phyloP scores from a whole-genome alignment of 495 filamentous ascomycete species.

The Penicillium salamii region DNA sequence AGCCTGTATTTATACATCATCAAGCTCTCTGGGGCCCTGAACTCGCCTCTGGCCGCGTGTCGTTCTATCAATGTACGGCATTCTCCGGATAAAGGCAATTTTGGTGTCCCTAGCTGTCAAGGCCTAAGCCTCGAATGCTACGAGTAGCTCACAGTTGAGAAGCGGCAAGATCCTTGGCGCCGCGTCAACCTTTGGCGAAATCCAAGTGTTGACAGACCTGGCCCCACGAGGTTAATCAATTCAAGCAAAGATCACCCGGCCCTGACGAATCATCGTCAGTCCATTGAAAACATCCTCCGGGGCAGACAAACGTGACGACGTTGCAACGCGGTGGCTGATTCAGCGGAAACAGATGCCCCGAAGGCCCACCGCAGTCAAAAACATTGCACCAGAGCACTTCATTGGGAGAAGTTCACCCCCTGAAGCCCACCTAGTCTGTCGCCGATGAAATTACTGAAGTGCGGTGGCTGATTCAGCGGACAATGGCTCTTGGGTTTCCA shows the following conservation, averaged over 20 bases:
- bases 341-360: background rate
- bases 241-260: slow-evolving; percentile 9
- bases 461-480: background rate
- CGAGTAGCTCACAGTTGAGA: background rate
- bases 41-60: background rate
- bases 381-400: background rate
- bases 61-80: background rate
- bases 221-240: slow-evolving; percentile 22
- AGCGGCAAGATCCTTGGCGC: slow-evolving; percentile 14
- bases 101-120: background rate
- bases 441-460: no score
- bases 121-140: background rate
- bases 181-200: slow-evolving; percentile 11
- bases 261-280: slow-evolving; percentile 4
- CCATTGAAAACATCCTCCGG: slow-evolving; percentile 8
- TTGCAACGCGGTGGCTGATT: slow-evolving; percentile 3
- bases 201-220: background rate
- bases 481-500: no score
- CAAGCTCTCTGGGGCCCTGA: background rate
- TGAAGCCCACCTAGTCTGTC: background rate
- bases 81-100: background rate
- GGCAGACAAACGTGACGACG: background rate
- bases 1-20: slow-evolving; percentile 4
- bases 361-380: background rate
- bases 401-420: background rate